These are phyloP conservation scores for Wickerhamiella musiphila DNA, from an alignment of 805 yeast species.

Conservation along the genomic window DNA sequence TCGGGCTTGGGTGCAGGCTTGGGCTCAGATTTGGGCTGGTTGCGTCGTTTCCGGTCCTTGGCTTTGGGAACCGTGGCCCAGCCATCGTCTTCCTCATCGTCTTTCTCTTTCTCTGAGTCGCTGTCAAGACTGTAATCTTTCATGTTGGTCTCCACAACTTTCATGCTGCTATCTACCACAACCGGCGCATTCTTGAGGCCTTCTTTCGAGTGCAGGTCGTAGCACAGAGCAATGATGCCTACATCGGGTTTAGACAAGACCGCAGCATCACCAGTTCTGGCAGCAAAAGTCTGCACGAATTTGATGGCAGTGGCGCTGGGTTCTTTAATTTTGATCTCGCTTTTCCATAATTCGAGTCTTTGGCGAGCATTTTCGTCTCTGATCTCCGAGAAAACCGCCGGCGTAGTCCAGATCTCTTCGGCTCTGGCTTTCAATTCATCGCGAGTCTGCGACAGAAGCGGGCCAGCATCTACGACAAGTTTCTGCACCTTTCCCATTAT, in stretches of 20 bases:
- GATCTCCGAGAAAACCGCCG: conserved; percentile 77
- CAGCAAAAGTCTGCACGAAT: conserved; percentile 59
- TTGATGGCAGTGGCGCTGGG: conserved; percentile 51
- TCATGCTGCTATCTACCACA: conserved; percentile 4
- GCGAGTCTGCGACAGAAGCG: conserved; percentile 72
- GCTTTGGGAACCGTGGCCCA: conserved; percentile 5
- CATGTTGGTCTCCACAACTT: conserved; percentile 6
- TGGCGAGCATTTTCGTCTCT: conserved; percentile 71
- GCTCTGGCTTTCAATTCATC: conserved; percentile 58
- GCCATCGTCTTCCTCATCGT: neutral
- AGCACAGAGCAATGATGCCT: conserved; percentile 79
- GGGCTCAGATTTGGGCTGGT: neutral
- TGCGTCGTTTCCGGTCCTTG: neutral
- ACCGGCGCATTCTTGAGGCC: conserved; percentile 10
- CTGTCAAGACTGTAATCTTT: conserved; percentile 3
- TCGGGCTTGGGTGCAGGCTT: no score
- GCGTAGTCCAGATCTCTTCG: conserved; percentile 63
- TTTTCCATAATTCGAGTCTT: conserved; percentile 70
- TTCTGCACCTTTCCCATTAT: conserved; percentile 29
- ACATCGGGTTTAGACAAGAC: conserved; percentile 85
- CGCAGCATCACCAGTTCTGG: conserved; percentile 75
- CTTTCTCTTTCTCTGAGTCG: neutral
- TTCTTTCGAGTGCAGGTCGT: conserved; percentile 36
- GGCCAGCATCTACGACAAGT: conserved; percentile 86
- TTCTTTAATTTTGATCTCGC: conserved; percentile 49